Evolutionary conservation across 306 rosid genomes (phyloP).

Genomic region (Prunus mume): DNA sequence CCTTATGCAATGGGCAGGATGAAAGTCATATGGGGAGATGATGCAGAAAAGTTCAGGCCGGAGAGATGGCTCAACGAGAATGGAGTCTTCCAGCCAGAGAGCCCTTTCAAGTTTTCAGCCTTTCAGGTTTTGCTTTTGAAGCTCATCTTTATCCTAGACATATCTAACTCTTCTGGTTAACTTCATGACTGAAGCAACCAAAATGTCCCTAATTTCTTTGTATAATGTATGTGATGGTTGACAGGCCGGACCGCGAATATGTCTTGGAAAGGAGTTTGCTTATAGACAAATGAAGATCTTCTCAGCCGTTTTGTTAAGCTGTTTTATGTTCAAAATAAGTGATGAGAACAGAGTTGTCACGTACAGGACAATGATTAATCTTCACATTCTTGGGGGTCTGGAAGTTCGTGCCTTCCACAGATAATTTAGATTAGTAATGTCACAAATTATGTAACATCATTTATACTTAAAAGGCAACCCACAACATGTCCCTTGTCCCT

Average conservation of each 20-base stretch:
- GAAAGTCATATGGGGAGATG: slow-evolving; percentile 83
- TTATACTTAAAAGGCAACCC: background rate
- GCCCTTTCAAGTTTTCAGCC: slow-evolving; percentile 73
- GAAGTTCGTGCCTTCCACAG: slow-evolving; percentile 52
- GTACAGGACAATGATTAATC: slow-evolving; percentile 80
- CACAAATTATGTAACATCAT: background rate
- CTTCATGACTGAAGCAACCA: background rate
- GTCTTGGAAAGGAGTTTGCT: slow-evolving; percentile 90
- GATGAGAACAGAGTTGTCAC: slow-evolving; percentile 51
- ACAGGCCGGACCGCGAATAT: slow-evolving; percentile 84
- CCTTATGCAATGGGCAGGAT: slow-evolving; percentile 90
- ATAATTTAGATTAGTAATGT: slow-evolving; percentile 14
- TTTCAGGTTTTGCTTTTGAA: slow-evolving; percentile 51
- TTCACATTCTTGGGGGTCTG: slow-evolving; percentile 74
- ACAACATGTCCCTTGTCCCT: too few relatives aligned
- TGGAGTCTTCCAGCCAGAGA: slow-evolving; percentile 55
- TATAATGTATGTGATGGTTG: background rate
- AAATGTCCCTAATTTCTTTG: background rate
- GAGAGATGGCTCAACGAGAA: slow-evolving; percentile 72
- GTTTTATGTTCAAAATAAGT: slow-evolving; percentile 56
- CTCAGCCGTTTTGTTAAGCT: slow-evolving; percentile 49
- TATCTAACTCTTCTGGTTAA: background rate
- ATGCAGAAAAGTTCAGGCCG: slow-evolving; percentile 66
- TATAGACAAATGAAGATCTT: slow-evolving; percentile 86
- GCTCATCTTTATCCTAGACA: background rate